Evolutionary conservation across 2,329 filamentous ascomycete genomes (phyloP).

Genomic region (Sphaerulina musiva): DNA sequence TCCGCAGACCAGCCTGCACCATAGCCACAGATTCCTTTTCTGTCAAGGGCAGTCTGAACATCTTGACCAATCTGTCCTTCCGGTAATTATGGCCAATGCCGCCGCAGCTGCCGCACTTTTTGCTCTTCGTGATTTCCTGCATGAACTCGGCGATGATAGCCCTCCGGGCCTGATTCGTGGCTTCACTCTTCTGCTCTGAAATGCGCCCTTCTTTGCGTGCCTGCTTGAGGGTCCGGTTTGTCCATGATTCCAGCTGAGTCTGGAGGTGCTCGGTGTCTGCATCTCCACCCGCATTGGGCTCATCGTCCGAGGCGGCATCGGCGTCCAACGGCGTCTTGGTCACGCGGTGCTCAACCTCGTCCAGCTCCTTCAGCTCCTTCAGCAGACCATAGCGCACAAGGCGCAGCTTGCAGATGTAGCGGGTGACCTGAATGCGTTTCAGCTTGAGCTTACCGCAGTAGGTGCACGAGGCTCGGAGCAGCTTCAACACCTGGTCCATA

Average conservation of each 20-base stretch:
- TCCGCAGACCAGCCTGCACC: conserved; percentile 61
- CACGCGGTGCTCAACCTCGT: conserved; percentile 36
- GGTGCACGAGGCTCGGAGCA: conserved; percentile 79
- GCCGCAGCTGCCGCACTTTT: conserved; percentile 61
- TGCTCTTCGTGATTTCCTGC: conserved; percentile 60
- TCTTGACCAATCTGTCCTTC: conserved; percentile 86
- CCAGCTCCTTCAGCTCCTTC: conserved; percentile 54
- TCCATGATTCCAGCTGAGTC: conserved; percentile 58
- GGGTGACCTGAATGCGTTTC: conserved; percentile 66
- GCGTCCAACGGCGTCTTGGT: conserved; percentile 12
- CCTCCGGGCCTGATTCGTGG: conserved; percentile 68
- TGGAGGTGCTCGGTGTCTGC: conserved; percentile 52
- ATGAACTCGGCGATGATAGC: conserved; percentile 76
- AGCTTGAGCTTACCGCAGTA: conserved; percentile 87
- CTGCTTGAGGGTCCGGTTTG: conserved; percentile 62
- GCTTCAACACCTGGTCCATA: conserved; percentile 80
- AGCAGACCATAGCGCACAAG: conserved; percentile 80
- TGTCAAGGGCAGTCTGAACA: conserved; percentile 76
- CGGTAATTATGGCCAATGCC: conserved; percentile 75
- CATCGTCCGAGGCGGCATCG: conserved; percentile 39
- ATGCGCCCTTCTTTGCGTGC: conserved; percentile 46
- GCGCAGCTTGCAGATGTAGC: conserved; percentile 75
- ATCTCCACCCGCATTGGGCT: conserved; percentile 50
- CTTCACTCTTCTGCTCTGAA: conserved; percentile 67
- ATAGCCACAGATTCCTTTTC: conserved; percentile 72